Evolutionary conservation across 257 asterid species (phyloP).

Genomic region (Fraxinus pennsylvanica): DNA sequence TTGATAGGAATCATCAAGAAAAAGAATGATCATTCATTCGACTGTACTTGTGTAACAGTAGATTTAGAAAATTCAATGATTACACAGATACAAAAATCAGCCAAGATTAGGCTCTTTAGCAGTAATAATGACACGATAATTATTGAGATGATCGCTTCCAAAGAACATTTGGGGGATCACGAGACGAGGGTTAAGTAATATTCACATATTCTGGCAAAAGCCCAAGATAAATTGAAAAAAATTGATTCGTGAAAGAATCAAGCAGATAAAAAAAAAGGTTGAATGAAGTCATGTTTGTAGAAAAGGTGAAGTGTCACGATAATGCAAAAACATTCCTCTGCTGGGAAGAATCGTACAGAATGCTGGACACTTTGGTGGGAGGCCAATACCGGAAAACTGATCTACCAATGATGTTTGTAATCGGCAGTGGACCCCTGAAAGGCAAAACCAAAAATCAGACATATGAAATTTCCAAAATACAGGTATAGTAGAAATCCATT

Average conservation of each 20-base stretch:
- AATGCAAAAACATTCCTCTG: slow-evolving; percentile 34
- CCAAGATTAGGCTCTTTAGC: neutral
- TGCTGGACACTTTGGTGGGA: slow-evolving; percentile 64
- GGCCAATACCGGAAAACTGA: slow-evolving; percentile 84
- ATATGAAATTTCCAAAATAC: neutral
- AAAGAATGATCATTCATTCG: too few species aligned
- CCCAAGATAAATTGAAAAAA: neutral
- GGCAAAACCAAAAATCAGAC: slow-evolving; percentile 7
- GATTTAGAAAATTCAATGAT: neutral
- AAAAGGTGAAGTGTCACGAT: slow-evolving; percentile 33
- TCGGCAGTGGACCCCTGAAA: slow-evolving; percentile 83
- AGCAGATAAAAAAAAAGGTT: neutral
- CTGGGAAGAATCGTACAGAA: slow-evolving; percentile 39
- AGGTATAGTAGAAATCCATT: neutral
- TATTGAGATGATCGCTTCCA: neutral
- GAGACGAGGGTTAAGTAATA: neutral
- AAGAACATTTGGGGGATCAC: neutral
- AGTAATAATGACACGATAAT: neutral
- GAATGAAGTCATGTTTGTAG: neutral
- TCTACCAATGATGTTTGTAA: slow-evolving; percentile 61
- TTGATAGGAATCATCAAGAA: too few species aligned
- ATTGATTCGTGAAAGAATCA: neutral
- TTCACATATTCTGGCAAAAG: neutral
- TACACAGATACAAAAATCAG: neutral
- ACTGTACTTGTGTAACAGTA: too few species aligned